Conservation (phyloP, 1,284 basidiomycete genomes). For the Fomes fomentarius region DNA sequence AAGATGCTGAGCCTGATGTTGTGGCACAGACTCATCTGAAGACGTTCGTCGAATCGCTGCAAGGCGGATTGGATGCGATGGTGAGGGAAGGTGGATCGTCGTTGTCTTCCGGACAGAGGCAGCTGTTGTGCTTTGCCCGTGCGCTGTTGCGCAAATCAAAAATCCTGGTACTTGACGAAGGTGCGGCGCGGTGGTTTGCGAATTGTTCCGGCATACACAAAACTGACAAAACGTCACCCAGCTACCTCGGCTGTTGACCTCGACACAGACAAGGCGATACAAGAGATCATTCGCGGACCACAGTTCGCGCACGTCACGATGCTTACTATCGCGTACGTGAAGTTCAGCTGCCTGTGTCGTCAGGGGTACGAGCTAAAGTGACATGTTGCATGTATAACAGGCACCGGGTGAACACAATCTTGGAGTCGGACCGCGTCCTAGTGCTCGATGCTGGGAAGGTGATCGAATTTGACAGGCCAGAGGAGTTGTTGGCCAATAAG, state of each 20-base stretch:
- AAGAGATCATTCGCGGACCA: slow-evolving; percentile 78
- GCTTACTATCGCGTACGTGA: no score
- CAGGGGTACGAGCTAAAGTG: slow-evolving; percentile 1
- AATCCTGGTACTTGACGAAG: slow-evolving; percentile 91
- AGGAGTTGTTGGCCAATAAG: slow-evolving; percentile 58
- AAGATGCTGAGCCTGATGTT: neutral
- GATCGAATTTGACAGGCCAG: slow-evolving; percentile 76
- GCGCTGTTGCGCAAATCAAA: slow-evolving; percentile 81
- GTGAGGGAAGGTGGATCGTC: slow-evolving; percentile 85
- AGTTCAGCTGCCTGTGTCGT: no score
- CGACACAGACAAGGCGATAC: slow-evolving; percentile 87
- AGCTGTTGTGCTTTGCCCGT: slow-evolving; percentile 83
- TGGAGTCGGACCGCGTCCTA: slow-evolving; percentile 83
- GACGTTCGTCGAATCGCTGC: slow-evolving; percentile 72
- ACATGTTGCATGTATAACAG: slow-evolving; percentile 43
- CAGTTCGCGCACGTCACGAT: slow-evolving; percentile 77
- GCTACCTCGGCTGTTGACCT: slow-evolving; percentile 87
- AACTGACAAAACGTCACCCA: slow-evolving; percentile 28
- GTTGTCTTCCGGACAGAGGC: slow-evolving; percentile 83
- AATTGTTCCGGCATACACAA: neutral
- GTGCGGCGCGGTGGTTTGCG: slow-evolving; percentile 36
- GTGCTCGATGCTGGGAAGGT: slow-evolving; percentile 82
- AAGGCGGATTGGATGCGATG: slow-evolving; percentile 75
- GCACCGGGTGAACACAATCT: slow-evolving; percentile 89
- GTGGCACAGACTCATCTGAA: slow-evolving; percentile 63